Base-by-base conservation (phyloP, 768 basidiomycete genomes). In the Imleria badia region DNA sequence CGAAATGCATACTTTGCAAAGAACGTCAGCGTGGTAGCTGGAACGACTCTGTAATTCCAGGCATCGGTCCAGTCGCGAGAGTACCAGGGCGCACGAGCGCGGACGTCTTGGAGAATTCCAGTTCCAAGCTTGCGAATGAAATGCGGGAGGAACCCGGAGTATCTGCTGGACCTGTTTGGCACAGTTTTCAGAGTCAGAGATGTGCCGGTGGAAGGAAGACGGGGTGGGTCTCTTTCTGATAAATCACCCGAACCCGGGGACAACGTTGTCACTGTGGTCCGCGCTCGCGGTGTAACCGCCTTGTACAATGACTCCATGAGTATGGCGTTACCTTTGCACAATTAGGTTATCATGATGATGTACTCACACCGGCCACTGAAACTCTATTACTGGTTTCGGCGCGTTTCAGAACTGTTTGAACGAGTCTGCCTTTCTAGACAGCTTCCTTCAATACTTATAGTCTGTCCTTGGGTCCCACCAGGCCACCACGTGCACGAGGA, bases 1-100 rank as follows among this genome's bases (percentile, higher is more conserved):
- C 10, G 31, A 48, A 44, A 52, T 34, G 72, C 83, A 51, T 66
- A 90, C 87, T 91, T 92, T 56, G 90, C 83, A 64, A 91, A 92
- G 69, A 91, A 91, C 57, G 93, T 90, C 30, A 94, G 78, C 31
- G 87, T 84, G 6, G 91, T 91, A 0, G 93, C 87, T 7, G 94
- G 94, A 7, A 95, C 63, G 8, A 96, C 91, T 46, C 95, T 78
- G 70, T 96, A 96, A 66, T 91, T 91, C 85, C 88, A 93, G 7
- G 89, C 93, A 68, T 95, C 91, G 11, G 76, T 83, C 94, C 94
- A 98, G 73, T 97, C 93, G 51, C 83, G 86, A 33, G 76, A 54
- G 68, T 96, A 98, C 78, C 83, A 94, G 1, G 93, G 92, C 2
- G 76, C 73, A 39, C 94, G 80, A 2, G 87, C 77, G 43, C 73